Evolutionary conservation across 2,329 filamentous ascomycete genomes (phyloP), one percentile per base, ranked within the genome.

Genomic region (Hymenoscyphus albidus): DNA sequence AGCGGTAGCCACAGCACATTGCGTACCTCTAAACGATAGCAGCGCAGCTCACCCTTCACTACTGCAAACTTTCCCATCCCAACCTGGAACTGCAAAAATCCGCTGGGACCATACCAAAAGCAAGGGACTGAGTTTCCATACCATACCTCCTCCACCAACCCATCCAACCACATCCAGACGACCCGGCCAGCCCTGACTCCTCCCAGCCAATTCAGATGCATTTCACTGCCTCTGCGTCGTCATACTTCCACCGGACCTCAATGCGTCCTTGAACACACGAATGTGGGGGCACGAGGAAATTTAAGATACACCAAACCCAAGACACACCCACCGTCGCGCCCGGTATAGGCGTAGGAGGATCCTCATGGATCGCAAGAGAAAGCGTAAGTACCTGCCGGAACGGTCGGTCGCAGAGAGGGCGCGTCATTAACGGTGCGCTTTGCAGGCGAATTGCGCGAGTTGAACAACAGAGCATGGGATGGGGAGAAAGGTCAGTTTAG

Each of bases 401-500:
- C 32, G 14, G 31, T 39, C 32, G 40, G 57, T 10, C 59, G 16
- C 18, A 22, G 44, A 61, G n/a, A 27, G 40, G 64, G 6, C 16
- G 64, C 12, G 13, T 65, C 65, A 64, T 70, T 74, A 65, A 74
- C 60, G 9, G 63, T 48, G 59, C 42, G 35, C 35, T 55, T 60
- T 70, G 55, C 76, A 97, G 93, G 92, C 81, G 91, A 97, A 82
- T 84, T 98, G 80, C 91, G 93, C 82, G 86, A 90, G 80, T 82
- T 96, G 74, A 99, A 99, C 78, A 85, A 88, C 75, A 86, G 87
- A 79, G 91, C 90, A 68, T 99, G 95, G 95, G 84, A 90, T 76
- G 93, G 92, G 74, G 92, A 97, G 74, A 88, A 85, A 82, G 91
- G 94, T 97, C 79, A 70, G 75, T 70, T 27, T 27, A 27, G 27